Evolutionary conservation across 208 protist genomes (phyloP).

Genomic region (Leishmania martiniquensis): DNA sequence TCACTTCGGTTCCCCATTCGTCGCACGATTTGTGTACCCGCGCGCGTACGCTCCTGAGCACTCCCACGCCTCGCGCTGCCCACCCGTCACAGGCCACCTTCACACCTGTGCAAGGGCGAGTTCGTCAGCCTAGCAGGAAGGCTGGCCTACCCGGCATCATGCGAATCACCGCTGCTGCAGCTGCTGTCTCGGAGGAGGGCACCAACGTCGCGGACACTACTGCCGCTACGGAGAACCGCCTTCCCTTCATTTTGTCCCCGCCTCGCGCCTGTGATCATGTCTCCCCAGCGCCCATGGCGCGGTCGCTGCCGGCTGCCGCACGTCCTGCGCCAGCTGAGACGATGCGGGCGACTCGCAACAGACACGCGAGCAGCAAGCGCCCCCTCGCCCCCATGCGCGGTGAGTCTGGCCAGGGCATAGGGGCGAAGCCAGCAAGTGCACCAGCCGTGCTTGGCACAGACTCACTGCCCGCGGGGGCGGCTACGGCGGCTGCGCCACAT

Average conservation of each 20-base stretch:
- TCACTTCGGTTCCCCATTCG: neutral
- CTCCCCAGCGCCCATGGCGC: neutral
- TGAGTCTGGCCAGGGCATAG: neutral
- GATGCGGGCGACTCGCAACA: no score
- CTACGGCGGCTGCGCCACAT: neutral
- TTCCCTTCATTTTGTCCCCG: neutral
- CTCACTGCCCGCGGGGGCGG: neutral
- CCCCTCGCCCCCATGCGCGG: neutral
- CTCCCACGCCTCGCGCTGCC: neutral
- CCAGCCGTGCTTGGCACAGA: neutral
- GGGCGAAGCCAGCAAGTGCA: neutral
- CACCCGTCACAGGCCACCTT: neutral
- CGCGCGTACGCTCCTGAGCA: no score
- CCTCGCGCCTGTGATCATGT: neutral
- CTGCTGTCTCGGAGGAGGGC: neutral
- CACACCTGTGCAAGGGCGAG: neutral
- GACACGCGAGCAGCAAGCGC: neutral
- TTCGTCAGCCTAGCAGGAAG: no score
- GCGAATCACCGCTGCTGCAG: neutral
- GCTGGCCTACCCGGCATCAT: neutral
- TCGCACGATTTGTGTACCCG: no score
- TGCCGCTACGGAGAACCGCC: neutral
- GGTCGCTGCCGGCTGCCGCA: neutral
- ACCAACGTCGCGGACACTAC: neutral
- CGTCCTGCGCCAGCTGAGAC: no score